A percentile compares a stretch with the other conserved stretches of the same genome.
phyloP scores from a whole-genome alignment of 495 filamentous ascomycete species.

The Poronia punctata region DNA sequence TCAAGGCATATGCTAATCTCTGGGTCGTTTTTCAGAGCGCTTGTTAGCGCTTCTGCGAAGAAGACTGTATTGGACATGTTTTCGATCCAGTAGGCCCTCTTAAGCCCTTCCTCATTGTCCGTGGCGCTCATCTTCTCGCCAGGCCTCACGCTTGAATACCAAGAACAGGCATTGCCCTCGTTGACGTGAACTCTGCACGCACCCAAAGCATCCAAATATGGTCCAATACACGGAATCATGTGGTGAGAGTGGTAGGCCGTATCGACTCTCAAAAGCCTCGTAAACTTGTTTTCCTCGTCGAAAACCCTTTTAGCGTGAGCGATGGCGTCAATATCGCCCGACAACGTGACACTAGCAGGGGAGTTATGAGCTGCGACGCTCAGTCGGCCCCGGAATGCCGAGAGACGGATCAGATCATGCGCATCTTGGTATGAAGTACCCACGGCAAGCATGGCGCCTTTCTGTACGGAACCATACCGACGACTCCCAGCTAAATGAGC shows the following conservation, averaged over 20 bases:
- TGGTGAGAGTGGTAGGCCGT: constrained; percentile 50
- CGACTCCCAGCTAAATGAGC: constrained; percentile 13
- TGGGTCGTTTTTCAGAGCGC: not conserved
- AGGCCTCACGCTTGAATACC: constrained; percentile 20
- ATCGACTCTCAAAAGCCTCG: constrained; percentile 37
- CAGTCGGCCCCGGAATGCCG: constrained; percentile 25
- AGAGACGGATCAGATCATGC: constrained; percentile 25
- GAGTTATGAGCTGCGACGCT: constrained; percentile 42
- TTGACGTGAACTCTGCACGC: constrained; percentile 10
- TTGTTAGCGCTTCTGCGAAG: constrained; percentile 39
- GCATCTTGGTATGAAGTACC: constrained; percentile 35
- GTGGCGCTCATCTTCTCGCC: constrained; percentile 2
- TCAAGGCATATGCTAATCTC: constrained; percentile 33
- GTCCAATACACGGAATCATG: constrained; percentile 29
- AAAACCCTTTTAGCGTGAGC: constrained; percentile 27
- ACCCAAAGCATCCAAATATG: constrained; percentile 24
- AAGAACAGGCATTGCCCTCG: constrained; percentile 20
- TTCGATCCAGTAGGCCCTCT: constrained; percentile 35
- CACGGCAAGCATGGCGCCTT: constrained; percentile 49
- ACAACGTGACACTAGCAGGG: constrained; percentile 38
- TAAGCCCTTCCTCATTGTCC: constrained; percentile 9
- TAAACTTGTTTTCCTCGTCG: constrained; percentile 38
- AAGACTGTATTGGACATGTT: constrained; percentile 44
- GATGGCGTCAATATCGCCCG: constrained; percentile 36
- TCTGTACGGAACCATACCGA: constrained; percentile 11